Conservation (phyloP, 768 basidiomycete species). For the Dioszegia aurantiaca region DNA sequence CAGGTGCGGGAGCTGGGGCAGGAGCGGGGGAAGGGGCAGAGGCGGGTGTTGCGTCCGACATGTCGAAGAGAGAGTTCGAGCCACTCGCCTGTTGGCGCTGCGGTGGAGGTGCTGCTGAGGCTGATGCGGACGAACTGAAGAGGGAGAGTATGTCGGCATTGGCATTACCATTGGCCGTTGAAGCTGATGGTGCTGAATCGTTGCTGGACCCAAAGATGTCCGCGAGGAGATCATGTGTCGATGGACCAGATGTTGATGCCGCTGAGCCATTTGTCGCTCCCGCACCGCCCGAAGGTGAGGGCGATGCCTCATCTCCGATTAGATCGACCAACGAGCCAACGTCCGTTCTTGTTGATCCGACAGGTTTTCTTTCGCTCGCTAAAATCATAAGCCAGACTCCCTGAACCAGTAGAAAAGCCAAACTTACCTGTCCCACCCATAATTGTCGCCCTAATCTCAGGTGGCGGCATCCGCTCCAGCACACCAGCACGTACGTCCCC, state of each 20-base stretch:
- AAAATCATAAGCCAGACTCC: constrained; percentile 11
- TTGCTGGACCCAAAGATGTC: constrained; percentile 75
- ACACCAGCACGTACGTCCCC: constrained; percentile 63
- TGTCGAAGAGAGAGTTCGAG: constrained; percentile 41
- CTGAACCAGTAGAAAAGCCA: constrained; percentile 30
- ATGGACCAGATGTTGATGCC: constrained; percentile 33
- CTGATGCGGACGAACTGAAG: constrained; percentile 58
- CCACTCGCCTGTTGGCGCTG: background rate
- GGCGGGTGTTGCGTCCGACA: constrained; percentile 15
- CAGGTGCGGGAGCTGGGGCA: constrained; percentile 14
- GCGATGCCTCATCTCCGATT: constrained; percentile 69
- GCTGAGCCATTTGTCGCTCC: constrained; percentile 51
- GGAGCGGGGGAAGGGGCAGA: constrained; percentile 13
- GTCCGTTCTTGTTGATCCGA: constrained; percentile 77
- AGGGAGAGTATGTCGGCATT: constrained; percentile 89
- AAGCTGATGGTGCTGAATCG: constrained; percentile 9
- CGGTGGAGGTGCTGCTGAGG: constrained; percentile 23
- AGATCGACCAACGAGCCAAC: constrained; percentile 73
- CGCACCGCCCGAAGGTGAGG: constrained; percentile 52
- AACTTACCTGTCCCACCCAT: constrained; percentile 72
- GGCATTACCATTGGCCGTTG: constrained; percentile 55
- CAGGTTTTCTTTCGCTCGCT: constrained; percentile 96
- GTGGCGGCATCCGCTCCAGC: constrained; percentile 97
- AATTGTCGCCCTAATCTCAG: constrained; percentile 94
- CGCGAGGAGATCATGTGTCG: constrained; percentile 79